Conservation (phyloP, 305 asterid genomes). For the Euphrasia arctica region DNA sequence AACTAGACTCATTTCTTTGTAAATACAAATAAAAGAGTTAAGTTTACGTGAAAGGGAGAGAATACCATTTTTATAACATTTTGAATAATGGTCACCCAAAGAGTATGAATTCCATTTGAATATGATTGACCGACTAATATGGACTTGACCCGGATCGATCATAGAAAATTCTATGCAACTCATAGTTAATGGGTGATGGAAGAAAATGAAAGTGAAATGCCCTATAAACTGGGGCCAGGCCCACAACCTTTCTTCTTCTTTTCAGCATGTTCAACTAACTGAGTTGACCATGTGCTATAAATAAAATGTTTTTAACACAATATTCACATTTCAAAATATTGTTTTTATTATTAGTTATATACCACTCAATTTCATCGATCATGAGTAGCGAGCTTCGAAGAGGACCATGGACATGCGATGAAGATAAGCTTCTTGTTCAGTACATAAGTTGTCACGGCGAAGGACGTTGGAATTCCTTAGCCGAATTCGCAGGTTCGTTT, state of each 20-base stretch:
- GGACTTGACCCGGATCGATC: conserved; percentile 19
- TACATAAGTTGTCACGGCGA: conserved; percentile 62
- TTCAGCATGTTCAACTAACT: neutral
- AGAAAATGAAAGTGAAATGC: conserved; percentile 4
- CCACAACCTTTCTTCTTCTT: conserved; percentile 8
- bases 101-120: conserved; percentile 30
- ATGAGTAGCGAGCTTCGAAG: conserved; percentile 53
- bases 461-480: conserved; percentile 82
- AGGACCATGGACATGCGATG: conserved; percentile 95
- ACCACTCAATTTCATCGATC: neutral
- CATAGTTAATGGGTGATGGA: neutral
- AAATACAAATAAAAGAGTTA: too few species aligned
- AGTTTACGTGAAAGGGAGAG: too few species aligned
- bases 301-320: conserved; percentile 19
- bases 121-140: conserved; percentile 4
- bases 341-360: neutral
- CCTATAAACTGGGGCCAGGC: conserved; percentile 27
- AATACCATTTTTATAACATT: too few species aligned
- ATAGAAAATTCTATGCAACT: conserved; percentile 34
- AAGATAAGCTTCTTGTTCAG: conserved; percentile 70
- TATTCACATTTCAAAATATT: neutral
- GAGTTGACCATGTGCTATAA: conserved; percentile 36
- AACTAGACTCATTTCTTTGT: too few species aligned
- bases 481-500: conserved; percentile 63
- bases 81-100: conserved; percentile 39